phyloP scores from a whole-genome alignment of 176 grass and related monocot species.

The Eragrostis curvula region DNA sequence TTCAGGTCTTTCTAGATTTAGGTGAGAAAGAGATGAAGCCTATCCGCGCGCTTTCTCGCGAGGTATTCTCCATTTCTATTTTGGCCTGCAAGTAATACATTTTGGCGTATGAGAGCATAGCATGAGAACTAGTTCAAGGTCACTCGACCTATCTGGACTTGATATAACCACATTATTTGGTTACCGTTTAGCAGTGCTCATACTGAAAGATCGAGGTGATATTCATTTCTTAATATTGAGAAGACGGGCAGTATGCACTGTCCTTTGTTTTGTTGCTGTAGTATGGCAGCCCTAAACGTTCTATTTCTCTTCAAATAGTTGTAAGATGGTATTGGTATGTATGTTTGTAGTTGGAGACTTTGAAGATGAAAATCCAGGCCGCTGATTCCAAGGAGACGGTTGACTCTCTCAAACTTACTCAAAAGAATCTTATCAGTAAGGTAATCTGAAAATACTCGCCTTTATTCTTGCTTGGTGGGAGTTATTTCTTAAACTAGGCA shows the following conservation, averaged over 20 bases:
- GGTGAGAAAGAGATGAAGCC: slow-evolving; percentile 85
- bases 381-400: slow-evolving; percentile 73
- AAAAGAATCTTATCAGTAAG: slow-evolving; percentile 89
- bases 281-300: slow-evolving; percentile 14
- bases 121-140: neutral
- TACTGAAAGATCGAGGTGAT: no score
- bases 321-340: neutral
- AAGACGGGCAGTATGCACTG: neutral
- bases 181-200: no score
- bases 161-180: slow-evolving; percentile 2
- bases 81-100: slow-evolving; percentile 21
- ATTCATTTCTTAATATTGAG: slow-evolving; percentile 27
- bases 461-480: slow-evolving; percentile 3
- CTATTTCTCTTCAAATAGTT: slow-evolving; percentile 26
- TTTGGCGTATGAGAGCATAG: slow-evolving; percentile 14
- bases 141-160: slow-evolving; percentile 17
- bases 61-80: slow-evolving; percentile 52
- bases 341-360: slow-evolving; percentile 68
- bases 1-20: slow-evolving; percentile 89
- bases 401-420: slow-evolving; percentile 70
- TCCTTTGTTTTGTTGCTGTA: slow-evolving; percentile 13
- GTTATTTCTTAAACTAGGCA: slow-evolving; percentile 13
- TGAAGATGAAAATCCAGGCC: slow-evolving; percentile 71
- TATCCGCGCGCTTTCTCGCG: slow-evolving; percentile 68
- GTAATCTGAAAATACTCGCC: slow-evolving; percentile 40